Base-by-base conservation (phyloP, 1,284 basidiomycete species). In the Neonothopanus nambi region DNA sequence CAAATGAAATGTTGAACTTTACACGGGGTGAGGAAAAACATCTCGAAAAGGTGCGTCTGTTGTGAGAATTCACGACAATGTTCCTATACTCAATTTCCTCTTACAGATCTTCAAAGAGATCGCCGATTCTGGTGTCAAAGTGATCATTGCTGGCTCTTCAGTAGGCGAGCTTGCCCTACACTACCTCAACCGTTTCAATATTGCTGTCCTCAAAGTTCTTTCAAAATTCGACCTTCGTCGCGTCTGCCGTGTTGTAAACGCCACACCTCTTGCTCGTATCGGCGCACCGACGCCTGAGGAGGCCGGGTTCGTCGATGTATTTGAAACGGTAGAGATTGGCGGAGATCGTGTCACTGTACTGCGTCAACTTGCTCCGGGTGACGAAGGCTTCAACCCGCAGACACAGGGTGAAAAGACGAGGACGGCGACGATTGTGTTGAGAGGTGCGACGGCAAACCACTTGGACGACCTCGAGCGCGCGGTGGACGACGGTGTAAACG, bases 221-320 rank as follows among this genome's bases (percentile, higher is more conserved):
- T 98, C 94, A 69, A 99, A 99, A 71, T 99, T 99, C 71, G 96
- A 99, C 61, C 84, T 99, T 17, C 88, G 95, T 45, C 81, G 97
- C 3, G 77, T 98, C 30, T 97, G 94, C 71, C 89, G 95, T 56
- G 94, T 99, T 61, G 91, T 96, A 56, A 93, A 94, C 57, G 97
- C 97, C 9, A 98, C 95, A 1, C 95, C 97, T 3, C 85, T 99
- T 46, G 96, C 97, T 4, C 88, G 97, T 42, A 81, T 99, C 55
- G 97, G 97, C 53, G 93, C 95, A 0, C 96, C 97, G 2, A 96
- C 93, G 17, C 84, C 95, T 0, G 97, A 99, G 71, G 97, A 99
- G 75, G 94, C 93, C 5, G 97, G 97, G 35, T 89, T 81, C 66
- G 85, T 98, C 59, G 96, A 99, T 67, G 80, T 97, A 21, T 91